A percentile compares a stretch with the other conserved stretches of the same genome.
These are phyloP conservation scores for Scheffersomyces ergatensis DNA, from an alignment of 805 yeast genomes.

Conservation along the genomic window DNA sequence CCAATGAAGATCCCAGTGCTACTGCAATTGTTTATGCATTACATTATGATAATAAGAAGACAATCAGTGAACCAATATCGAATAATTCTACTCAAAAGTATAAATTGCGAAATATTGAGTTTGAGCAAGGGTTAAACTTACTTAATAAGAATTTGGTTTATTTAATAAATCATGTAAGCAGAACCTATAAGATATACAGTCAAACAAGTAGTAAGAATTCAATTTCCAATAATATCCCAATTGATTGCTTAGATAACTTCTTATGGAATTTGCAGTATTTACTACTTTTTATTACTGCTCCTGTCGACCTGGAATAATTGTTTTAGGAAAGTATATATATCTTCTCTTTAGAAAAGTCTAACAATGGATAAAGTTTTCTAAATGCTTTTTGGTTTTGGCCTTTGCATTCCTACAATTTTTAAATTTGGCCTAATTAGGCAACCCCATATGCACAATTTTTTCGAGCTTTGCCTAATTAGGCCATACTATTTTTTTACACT, in stretches of 20 bases:
- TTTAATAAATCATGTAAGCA: constrained; percentile 21
- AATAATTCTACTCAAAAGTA: constrained; percentile 6
- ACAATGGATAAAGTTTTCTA: no score
- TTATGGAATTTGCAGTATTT: constrained; percentile 40
- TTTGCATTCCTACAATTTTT: no score
- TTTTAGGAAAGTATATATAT: no score
- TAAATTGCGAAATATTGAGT: constrained; percentile 17
- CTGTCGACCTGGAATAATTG: neutral
- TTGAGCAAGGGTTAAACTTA: constrained; percentile 32
- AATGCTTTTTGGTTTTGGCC: no score
- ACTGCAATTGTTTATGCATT: constrained; percentile 16
- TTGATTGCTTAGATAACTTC: constrained; percentile 38
- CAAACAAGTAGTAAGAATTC: constrained; percentile 5
- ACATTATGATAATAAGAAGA: constrained; percentile 18
- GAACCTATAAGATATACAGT: constrained; percentile 1
- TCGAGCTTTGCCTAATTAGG: no score
- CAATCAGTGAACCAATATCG: constrained; percentile 5
- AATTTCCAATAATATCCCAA: constrained; percentile 20
- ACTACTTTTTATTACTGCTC: constrained; percentile 31
- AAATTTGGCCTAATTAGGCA: no score
- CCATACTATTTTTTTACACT: no score
- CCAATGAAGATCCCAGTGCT: no score
- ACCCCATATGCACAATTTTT: no score
- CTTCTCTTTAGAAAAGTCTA: no score
- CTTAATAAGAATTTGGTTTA: constrained; percentile 28